Conservation (phyloP, 768 basidiomycete genomes). For the Termitomyces bulborhizus region DNA sequence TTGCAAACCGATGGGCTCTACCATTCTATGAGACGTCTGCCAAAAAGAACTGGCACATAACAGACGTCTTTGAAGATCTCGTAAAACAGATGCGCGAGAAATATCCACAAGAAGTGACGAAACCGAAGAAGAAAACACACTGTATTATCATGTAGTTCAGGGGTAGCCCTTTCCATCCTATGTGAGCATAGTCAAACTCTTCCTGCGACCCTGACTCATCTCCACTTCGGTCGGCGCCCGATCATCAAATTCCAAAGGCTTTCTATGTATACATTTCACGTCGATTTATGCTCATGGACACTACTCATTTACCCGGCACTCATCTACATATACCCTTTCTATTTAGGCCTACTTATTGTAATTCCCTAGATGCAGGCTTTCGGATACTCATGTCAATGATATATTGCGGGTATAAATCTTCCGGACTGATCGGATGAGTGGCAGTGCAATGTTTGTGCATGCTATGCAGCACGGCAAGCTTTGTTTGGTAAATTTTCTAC, state of each 20-base stretch:
- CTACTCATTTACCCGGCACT: conserved; percentile 13
- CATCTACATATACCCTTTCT: conserved; percentile 16
- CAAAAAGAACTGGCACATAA: conserved; percentile 76
- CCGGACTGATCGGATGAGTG: conserved; percentile 7
- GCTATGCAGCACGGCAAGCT: conserved; percentile 11
- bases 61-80: conserved; percentile 73
- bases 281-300: conserved; percentile 13
- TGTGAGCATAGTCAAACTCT: conserved; percentile 1
- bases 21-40: conserved; percentile 87
- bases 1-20: conserved; percentile 62
- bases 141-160: conserved; percentile 38
- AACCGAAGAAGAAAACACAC: conserved; percentile 5
- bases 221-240: neutral
- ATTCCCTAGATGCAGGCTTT: conserved; percentile 6
- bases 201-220: neutral
- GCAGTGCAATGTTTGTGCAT: conserved; percentile 21
- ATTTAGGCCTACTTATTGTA: conserved; percentile 11
- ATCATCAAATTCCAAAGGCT: neutral
- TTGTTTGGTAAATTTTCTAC: conserved; percentile 18
- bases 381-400: conserved; percentile 3
- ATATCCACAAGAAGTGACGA: conserved; percentile 41
- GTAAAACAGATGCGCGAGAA: conserved; percentile 65
- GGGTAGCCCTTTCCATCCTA: neutral
- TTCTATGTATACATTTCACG: neutral
- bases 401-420: neutral